Base-by-base conservation (phyloP, 106 monocot genomes). In the Acorus gramineus region DNA sequence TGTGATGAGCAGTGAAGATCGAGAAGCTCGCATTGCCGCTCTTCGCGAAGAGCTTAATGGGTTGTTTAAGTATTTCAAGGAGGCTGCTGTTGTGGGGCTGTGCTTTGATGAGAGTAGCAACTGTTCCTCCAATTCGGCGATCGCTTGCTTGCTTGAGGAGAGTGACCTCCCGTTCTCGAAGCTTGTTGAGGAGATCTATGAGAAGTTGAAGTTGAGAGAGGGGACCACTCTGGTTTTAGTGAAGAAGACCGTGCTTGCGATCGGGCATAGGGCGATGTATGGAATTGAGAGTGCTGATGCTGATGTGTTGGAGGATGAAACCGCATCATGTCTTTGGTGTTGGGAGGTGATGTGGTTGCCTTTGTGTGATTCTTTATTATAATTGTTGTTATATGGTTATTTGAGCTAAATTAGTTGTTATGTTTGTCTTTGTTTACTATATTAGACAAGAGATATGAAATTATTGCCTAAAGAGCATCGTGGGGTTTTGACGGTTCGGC, bases 121-220 rank as follows among this genome's bases (percentile, higher is more conserved):
- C 72, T 44, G 45, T 57, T 83, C 86, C 0, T 53, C 59, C 3
- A 87, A 91, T 61, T 59, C 67, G 10, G 13, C 73, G 44, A 59
- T 91, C 44, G 85, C 87, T 55, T 78, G 77, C 63, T 77, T 96
- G 70, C 60, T 96, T 53, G 91, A 96, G 67, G 96, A 90, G 69
- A 96, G 82, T 48, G 73, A 13, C 47, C 78, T 87, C 64, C 62
- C 91, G 3, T 87, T 78, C 67, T 85, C 87, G 14, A 85, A 82
- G 65, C 56, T 96, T 64, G 84, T 78, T 3, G 83, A 72, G 4
- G 85, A 80, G 73, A 87, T 96, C 44, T 79, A 75, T 62, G 73
- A 77, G 42, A 87, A 77, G 63, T 50, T 96, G 44, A 87, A 80
- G 55, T 78, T 53, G 12, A 77, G 62, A 50, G 80, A 80, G 3